Conservation (phyloP, 768 basidiomycete genomes). For the Tubosaeta sp. region DNA sequence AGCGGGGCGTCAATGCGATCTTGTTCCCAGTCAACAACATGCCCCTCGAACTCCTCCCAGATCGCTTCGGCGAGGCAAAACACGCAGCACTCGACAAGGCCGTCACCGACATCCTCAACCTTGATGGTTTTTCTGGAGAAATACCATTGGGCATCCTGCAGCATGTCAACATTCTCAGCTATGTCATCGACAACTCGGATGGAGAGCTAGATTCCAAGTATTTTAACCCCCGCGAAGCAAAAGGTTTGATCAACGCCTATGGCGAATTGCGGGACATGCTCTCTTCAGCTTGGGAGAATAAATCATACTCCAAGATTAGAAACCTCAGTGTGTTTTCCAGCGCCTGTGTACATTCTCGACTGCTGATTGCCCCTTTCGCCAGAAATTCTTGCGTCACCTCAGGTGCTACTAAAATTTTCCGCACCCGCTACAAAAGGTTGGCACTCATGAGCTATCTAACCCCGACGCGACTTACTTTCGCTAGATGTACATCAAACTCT, state of each 20-base stretch:
- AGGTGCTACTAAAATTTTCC: neutral
- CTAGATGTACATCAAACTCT: neutral
- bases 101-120: no score
- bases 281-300: neutral
- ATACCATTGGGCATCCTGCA: no score
- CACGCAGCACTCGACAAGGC: no score
- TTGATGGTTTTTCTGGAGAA: no score
- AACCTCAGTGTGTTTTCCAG: neutral
- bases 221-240: no score
- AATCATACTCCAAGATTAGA: neutral
- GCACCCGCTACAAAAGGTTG: neutral
- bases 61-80: no score
- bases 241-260: neutral
- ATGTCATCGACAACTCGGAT: neutral
- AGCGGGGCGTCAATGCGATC: no score
- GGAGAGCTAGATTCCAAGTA: neutral
- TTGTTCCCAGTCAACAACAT: no score
- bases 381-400: neutral
- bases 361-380: neutral
- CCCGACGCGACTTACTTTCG: neutral
- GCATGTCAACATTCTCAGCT: neutral
- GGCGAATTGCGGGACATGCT: neutral
- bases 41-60: no score
- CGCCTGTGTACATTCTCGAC: neutral
- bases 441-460: neutral